phyloP scores from a whole-genome alignment of 441 rosid genomes.

The Populus hybrid region DNA sequence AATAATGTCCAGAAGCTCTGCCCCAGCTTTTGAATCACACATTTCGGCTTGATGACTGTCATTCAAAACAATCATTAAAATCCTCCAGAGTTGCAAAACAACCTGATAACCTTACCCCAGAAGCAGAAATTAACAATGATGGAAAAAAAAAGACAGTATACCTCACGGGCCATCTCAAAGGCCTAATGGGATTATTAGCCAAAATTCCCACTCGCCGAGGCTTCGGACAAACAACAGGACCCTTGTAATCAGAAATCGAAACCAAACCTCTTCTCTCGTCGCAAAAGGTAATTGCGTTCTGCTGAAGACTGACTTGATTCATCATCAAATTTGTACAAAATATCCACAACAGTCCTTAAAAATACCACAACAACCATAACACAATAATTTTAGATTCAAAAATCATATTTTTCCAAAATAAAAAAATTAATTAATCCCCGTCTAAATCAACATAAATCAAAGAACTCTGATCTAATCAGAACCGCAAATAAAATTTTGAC shows the following conservation, averaged over 20 bases:
- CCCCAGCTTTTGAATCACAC: slow-evolving; percentile 51
- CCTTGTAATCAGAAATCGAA: slow-evolving; percentile 41
- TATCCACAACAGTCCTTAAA: slow-evolving; percentile 18
- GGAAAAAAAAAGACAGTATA: neutral
- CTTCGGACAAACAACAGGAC: slow-evolving; percentile 73
- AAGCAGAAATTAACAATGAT: slow-evolving; percentile 23
- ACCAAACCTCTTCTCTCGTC: slow-evolving; percentile 55
- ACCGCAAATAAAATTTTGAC: neutral
- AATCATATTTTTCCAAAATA: slow-evolving; percentile 21
- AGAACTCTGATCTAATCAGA: neutral
- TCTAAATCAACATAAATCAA: neutral
- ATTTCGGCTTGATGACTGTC: slow-evolving; percentile 53
- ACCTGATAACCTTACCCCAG: slow-evolving; percentile 34
- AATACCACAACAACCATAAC: neutral
- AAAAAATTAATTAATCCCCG: neutral
- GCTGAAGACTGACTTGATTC: slow-evolving; percentile 63
- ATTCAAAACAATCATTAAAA: slow-evolving; percentile 5
- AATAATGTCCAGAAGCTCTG: slow-evolving; percentile 73
- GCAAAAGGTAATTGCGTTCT: slow-evolving; percentile 51
- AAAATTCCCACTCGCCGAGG: slow-evolving; percentile 66
- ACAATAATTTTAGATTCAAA: slow-evolving; percentile 6
- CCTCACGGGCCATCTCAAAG: slow-evolving; percentile 65
- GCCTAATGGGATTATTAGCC: slow-evolving; percentile 39
- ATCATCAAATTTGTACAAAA: slow-evolving; percentile 34
- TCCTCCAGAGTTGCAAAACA: neutral